Evolutionary conservation across 768 basidiomycete species (phyloP), one percentile per base, ranked within the genome.

Genomic region (Podaxis sp.): DNA sequence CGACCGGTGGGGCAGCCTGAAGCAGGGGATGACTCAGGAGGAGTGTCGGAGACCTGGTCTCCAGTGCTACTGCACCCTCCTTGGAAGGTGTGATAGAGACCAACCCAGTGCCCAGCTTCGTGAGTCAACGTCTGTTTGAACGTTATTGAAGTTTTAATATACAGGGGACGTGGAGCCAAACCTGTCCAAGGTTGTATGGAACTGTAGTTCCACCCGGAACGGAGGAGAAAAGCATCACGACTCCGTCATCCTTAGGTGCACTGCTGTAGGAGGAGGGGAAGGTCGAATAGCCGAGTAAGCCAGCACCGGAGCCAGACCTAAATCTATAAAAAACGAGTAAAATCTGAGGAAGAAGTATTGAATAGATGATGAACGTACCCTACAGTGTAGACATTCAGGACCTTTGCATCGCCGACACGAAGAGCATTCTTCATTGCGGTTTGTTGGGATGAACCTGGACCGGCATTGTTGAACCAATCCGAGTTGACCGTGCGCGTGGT

Each of bases 101-200:
- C 80, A 58, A 77, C 69, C 80, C 80, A 83, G 68, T 82, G 80
- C 1, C 81, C 78, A 12, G 74, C 76, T 67, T 82, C 81, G 67
- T 83, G 82, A 1, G 74, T 76, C 26, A 78, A 64, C 2, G 80
- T 83, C 67, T 74, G 65, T 33, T 8, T 33, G 33, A 2, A 8
- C 33, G 10, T 33, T 10, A 33, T 33, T 10, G 10, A 33, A 33
- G 33, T 33, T 10, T 33, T 2, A 33, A 33, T 33, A 10, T 2
- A 33, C 8, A 2, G 33, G 33, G 8, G 33, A 33, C 10, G 10
- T 33, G 33, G 33, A 33, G 10, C 33, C 10, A 33, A n/a, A 44
- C 41, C 15, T 44, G 41, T 44, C 69, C 72, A 17, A 63, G 67
- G 69, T 82, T 74, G 72, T 74, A 81, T 66, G 71, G 68, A 2